phyloP scores from a whole-genome alignment of 1,284 basidiomycete species.

The Leucoagaricus sp. region DNA sequence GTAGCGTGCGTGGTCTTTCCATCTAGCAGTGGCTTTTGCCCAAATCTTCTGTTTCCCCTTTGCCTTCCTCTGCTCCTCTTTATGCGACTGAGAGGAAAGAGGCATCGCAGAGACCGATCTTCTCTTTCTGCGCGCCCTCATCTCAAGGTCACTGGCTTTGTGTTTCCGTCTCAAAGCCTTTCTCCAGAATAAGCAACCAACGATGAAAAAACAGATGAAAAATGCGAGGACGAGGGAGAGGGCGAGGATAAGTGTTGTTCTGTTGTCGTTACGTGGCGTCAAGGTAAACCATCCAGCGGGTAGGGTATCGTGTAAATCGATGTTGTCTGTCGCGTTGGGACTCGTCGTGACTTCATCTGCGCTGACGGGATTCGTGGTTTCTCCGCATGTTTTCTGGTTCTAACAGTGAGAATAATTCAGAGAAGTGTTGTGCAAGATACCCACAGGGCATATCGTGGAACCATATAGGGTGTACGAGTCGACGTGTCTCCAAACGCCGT shows the following conservation, averaged over 20 bases:
- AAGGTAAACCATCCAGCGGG: conserved; percentile 58
- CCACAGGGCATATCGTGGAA: conserved; percentile 50
- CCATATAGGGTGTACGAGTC: conserved; percentile 64
- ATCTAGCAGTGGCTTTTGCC: conserved; percentile 61
- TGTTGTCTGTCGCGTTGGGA: conserved; percentile 18
- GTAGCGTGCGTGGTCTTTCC: conserved; percentile 60
- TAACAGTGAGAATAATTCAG: no score
- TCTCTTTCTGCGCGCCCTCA: conserved; percentile 30
- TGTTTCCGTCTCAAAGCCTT: conserved; percentile 42
- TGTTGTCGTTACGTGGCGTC: conserved; percentile 23
- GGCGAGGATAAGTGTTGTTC: conserved; percentile 54
- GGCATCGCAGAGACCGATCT: background rate
- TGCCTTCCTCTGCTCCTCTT: conserved; percentile 39
- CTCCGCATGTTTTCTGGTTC: conserved; percentile 28
- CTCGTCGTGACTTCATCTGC: conserved; percentile 13
- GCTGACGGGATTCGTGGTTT: conserved; percentile 22
- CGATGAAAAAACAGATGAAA: conserved; percentile 55
- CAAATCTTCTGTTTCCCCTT: conserved; percentile 57
- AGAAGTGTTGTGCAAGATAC: no score
- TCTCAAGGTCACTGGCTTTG: conserved; percentile 38
- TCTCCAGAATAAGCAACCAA: conserved; percentile 60
- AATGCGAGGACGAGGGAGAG: conserved; percentile 62
- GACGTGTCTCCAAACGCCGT: conserved; percentile 63
- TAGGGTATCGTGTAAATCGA: conserved; percentile 40
- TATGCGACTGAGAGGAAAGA: background rate